Conservation (phyloP, 371 early-diverging fungal species). For the Dipsacomyces acuminosporus region DNA sequence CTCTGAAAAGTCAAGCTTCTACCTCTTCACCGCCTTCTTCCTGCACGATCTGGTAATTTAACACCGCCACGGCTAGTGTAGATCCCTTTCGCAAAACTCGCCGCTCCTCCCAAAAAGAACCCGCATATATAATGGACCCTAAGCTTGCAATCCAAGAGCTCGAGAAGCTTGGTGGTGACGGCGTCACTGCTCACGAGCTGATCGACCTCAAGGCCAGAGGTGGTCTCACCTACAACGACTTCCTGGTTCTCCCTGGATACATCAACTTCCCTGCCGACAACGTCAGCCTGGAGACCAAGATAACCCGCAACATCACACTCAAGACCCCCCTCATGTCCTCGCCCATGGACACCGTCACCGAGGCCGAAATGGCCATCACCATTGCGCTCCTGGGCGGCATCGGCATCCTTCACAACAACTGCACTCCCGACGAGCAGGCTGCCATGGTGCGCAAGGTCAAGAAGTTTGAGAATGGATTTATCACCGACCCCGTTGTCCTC, state of each 20-base stretch:
- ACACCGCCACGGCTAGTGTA: no score
- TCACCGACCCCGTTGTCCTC: constrained; percentile 87
- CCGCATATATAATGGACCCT: constrained; percentile 28
- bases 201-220: constrained; percentile 68
- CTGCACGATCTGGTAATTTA: no score
- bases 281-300: constrained; percentile 70
- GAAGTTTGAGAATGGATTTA: constrained; percentile 98
- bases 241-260: constrained; percentile 91
- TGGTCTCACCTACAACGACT: constrained; percentile 97
- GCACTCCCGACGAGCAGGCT: constrained; percentile 89
- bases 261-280: constrained; percentile 86
- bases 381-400: constrained; percentile 96
- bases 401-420: constrained; percentile 97
- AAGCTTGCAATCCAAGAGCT: constrained; percentile 39
- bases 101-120: neutral
- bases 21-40: no score
- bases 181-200: constrained; percentile 68
- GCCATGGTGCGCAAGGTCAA: constrained; percentile 96
- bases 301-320: constrained; percentile 82
- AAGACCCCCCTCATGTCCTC: constrained; percentile 90
- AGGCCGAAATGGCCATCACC: constrained; percentile 93
- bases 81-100: no score
- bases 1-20: no score
- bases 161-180: constrained; percentile 57
- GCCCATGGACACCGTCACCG: constrained; percentile 98